Percentiles rank a stretch among this genome's conserved stretches.
Conservation (phyloP, 306 rosid species). For the Lathyrus oleraceus region DNA sequence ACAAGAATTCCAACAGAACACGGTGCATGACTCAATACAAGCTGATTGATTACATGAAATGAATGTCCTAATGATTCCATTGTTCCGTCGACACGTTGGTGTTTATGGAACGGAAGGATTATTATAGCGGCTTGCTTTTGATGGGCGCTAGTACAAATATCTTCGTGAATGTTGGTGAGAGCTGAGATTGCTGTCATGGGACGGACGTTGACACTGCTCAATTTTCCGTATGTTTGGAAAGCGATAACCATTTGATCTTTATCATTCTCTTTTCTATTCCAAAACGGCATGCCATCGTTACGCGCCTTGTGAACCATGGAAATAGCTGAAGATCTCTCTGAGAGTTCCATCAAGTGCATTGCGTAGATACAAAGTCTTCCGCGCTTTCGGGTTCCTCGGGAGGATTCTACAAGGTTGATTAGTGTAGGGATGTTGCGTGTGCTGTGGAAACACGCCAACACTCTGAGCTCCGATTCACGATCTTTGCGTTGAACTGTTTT, state of each 20-base stretch:
- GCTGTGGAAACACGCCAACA: constrained; percentile 73
- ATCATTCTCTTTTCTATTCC: constrained; percentile 52
- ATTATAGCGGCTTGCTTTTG: constrained; percentile 58
- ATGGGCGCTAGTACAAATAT: constrained; percentile 68
- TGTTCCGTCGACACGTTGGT: constrained; percentile 56
- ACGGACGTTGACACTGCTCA: constrained; percentile 57
- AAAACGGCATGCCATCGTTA: constrained; percentile 66
- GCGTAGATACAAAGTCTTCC: constrained; percentile 70
- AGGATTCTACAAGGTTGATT: constrained; percentile 63
- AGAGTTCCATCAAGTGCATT: constrained; percentile 80
- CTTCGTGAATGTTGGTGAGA: constrained; percentile 57
- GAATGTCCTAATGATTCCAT: constrained; percentile 63
- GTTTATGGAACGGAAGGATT: constrained; percentile 67
- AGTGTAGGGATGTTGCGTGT: constrained; percentile 61
- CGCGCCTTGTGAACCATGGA: constrained; percentile 78
- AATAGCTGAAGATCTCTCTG: constrained; percentile 77
- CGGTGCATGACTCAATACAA: constrained; percentile 60
- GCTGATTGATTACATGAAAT: constrained; percentile 46
- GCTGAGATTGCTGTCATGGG: constrained; percentile 74
- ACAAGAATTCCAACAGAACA: constrained; percentile 69
- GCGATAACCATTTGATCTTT: constrained; percentile 62
- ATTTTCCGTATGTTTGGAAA: constrained; percentile 60
- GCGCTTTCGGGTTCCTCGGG: constrained; percentile 54
- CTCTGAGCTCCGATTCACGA: constrained; percentile 50
- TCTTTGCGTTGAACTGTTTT: constrained; percentile 51